phyloP scores from a whole-genome alignment of 2,329 filamentous ascomycete genomes.

The Huntiella abstrusa region DNA sequence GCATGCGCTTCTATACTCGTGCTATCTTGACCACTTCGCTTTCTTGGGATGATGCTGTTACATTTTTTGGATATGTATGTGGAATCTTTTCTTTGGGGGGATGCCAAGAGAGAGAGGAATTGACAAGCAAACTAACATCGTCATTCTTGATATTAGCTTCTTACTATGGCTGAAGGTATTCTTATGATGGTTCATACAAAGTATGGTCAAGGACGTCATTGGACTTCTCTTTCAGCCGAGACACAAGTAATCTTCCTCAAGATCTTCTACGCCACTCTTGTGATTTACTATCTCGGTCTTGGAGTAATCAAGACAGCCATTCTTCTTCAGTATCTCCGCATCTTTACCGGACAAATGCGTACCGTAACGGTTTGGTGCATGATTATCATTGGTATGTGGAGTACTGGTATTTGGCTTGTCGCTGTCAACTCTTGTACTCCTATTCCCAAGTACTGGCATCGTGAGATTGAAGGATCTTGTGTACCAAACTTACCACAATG shows the following conservation, averaged over 20 bases:
- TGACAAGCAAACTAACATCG: not conserved
- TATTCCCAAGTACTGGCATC: slow-evolving; percentile 12
- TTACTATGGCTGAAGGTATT: slow-evolving; percentile 7
- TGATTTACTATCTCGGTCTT: slow-evolving; percentile 14
- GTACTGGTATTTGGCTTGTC: slow-evolving; percentile 10
- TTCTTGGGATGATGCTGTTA: slow-evolving; percentile 7
- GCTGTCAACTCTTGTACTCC: slow-evolving; percentile 12
- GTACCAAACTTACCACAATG: slow-evolving; percentile 12
- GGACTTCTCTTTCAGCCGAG: slow-evolving; percentile 2
- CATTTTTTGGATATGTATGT: slow-evolving; percentile 6
- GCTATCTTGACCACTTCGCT: slow-evolving; percentile 4
- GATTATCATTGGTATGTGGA: slow-evolving; percentile 11
- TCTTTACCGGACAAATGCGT: slow-evolving; percentile 11
- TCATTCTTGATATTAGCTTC: not conserved
- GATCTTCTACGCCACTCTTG: slow-evolving; percentile 14
- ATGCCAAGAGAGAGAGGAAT: not conserved
- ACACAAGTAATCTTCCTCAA: slow-evolving; percentile 9
- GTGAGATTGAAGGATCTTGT: slow-evolving; percentile 9
- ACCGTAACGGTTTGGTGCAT: slow-evolving; percentile 11
- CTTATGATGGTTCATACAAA: slow-evolving; percentile 10
- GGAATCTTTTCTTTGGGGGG: not conserved
- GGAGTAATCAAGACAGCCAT: slow-evolving; percentile 15
- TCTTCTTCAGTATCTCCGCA: slow-evolving; percentile 16
- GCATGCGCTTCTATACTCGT: slow-evolving; percentile 9
- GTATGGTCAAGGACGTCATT: slow-evolving; percentile 8